Evolutionary conservation across 495 filamentous ascomycete species (phyloP), one percentile per base, ranked within the genome.

Genomic region (Emericellopsis terricola): DNA sequence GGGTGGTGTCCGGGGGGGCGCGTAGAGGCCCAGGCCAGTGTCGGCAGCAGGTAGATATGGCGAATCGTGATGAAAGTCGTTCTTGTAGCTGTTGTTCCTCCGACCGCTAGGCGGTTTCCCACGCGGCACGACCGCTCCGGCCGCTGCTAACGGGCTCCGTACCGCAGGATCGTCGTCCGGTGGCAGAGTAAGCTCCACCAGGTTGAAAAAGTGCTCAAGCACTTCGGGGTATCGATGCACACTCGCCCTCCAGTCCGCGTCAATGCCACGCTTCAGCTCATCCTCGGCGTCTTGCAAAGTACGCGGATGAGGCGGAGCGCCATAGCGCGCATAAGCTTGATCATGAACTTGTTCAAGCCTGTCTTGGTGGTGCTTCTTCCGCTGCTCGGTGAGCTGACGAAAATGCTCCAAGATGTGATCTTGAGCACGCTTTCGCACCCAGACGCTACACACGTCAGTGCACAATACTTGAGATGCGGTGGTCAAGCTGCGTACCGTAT

Each of bases 191-290:
- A 78, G 41, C 40, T 76, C 69, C 11, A 79, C 66, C 17, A 77
- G 53, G 37, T 65, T 61, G 55, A 68, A 81, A 43, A 73, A 81
- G 46, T 80, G 77, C 51, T 81, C 73, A 26, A 82, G 57, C 17
- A 81, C 74, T 44, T 80, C 73, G 3, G 77, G 77, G 41, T 82
- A 82, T 33, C 68, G 59, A 34, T 78, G 69, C 23, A 80, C 75
- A 19, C 65, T 71, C 6, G 63, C 57, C 42, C 68, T 62, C 77
- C 77, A 82, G 55, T 82, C 77, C 23, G 76, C 74, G 45, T 80
- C 75, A 48, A 81, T 73, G 41, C 72, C 77, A 24, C 66, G 58
- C 49, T 77, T 75, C 34, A 79, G 62, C 40, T 62, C 56, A 6
- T 59, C 56, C 41, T 78, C 62, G 16, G 70, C 73, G 19, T 62